Conservation (phyloP, 768 basidiomycete species). For the Termitomyces sp. region DNA sequence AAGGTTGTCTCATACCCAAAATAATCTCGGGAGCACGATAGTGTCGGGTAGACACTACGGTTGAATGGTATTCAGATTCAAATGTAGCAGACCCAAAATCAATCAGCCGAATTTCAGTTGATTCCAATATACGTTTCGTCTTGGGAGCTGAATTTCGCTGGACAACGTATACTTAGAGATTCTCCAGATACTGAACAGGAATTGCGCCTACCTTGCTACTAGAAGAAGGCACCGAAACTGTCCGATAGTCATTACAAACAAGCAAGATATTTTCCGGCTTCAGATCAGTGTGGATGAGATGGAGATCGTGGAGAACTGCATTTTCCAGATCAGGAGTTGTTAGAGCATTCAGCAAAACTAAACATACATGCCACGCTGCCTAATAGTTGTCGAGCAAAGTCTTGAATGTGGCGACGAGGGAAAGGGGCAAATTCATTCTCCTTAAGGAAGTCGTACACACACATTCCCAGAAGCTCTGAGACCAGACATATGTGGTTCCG, state of each 20-base stretch:
- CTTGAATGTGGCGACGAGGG: slow-evolving; percentile 93
- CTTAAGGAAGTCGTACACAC: slow-evolving; percentile 98
- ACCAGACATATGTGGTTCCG: slow-evolving; percentile 97
- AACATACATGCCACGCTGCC: slow-evolving; percentile 90
- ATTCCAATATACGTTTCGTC: slow-evolving; percentile 72
- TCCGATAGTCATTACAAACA: slow-evolving; percentile 74
- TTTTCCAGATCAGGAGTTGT: slow-evolving; percentile 6
- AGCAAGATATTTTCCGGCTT: slow-evolving; percentile 99
- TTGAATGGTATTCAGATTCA: slow-evolving; percentile 96
- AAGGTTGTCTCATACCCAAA: slow-evolving; percentile 53
- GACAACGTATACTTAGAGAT: neutral
- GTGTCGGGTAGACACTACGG: slow-evolving; percentile 95
- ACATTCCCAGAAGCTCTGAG: slow-evolving; percentile 92
- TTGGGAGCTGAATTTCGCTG: slow-evolving; percentile 65
- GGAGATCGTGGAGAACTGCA: slow-evolving; percentile 84
- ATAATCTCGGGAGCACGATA: slow-evolving; percentile 99
- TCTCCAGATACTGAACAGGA: slow-evolving; percentile 10
- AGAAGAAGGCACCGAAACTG: slow-evolving; percentile 50
- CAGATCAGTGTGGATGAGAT: slow-evolving; percentile 94
- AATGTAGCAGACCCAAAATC: slow-evolving; percentile 99
- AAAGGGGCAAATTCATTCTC: slow-evolving; percentile 97
- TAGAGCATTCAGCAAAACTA: neutral
- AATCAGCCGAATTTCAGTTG: slow-evolving; percentile 91
- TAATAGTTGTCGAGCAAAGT: slow-evolving; percentile 87
- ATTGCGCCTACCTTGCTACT: slow-evolving; percentile 48